Conservation (phyloP, 2,329 filamentous ascomycete species). For the Herpotrichia juniperi region DNA sequence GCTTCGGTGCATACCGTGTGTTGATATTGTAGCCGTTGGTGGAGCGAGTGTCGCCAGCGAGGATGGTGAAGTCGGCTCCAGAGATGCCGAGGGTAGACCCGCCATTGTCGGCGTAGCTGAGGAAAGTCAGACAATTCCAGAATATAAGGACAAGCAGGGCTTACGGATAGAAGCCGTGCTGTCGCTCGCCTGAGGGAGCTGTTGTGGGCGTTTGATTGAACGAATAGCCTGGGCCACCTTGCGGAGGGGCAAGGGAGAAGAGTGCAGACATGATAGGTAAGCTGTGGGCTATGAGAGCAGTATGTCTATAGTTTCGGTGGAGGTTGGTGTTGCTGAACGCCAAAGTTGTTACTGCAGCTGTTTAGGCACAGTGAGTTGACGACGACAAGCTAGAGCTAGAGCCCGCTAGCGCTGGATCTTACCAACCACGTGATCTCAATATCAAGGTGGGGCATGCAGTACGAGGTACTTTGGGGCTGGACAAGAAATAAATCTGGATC, state of each 20-base stretch:
- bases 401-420: too few species aligned
- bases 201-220: slow-evolving; percentile 60
- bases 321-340: too few species aligned
- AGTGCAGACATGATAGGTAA: slow-evolving; percentile 59
- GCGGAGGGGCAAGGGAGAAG: slow-evolving; percentile 56
- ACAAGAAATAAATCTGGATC: too few species aligned
- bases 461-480: too few species aligned
- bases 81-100: slow-evolving; percentile 95
- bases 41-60: slow-evolving; percentile 95
- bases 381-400: too few species aligned
- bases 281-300: neutral
- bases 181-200: slow-evolving; percentile 56
- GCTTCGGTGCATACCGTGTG: slow-evolving; percentile 91
- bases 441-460: too few species aligned
- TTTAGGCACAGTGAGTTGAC: too few species aligned
- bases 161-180: slow-evolving; percentile 94
- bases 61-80: slow-evolving; percentile 91
- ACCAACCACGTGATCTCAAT: too few species aligned
- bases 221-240: slow-evolving; percentile 64
- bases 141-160: slow-evolving; percentile 35
- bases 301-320: too few species aligned
- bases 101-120: slow-evolving; percentile 95
- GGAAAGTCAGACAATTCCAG: slow-evolving; percentile 17
- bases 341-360: too few species aligned
- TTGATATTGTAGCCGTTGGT: slow-evolving; percentile 98